Conservation (phyloP, 2,329 filamentous ascomycete species). For the Diaporthe sp. region DNA sequence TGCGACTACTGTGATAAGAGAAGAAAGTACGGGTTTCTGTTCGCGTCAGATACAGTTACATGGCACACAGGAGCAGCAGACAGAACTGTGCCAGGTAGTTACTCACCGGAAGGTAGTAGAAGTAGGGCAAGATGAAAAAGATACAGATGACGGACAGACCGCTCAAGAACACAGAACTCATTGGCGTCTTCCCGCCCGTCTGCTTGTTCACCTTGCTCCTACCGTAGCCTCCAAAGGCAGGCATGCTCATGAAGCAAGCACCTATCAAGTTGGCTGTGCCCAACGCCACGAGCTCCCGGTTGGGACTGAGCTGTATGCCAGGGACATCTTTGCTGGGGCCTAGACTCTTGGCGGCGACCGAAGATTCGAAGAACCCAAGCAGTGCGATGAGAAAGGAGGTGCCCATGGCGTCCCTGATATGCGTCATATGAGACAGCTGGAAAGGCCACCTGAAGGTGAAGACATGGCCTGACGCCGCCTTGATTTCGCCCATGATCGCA, state of each 20-base stretch:
- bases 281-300: slow-evolving; percentile 92
- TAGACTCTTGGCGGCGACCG: slow-evolving; percentile 93
- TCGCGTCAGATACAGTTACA: slow-evolving; percentile 6
- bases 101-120: slow-evolving; percentile 94
- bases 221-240: slow-evolving; percentile 95
- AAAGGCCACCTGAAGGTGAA: slow-evolving; percentile 93
- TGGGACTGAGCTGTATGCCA: slow-evolving; percentile 87
- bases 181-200: slow-evolving; percentile 91
- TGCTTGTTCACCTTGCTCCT: slow-evolving; percentile 95
- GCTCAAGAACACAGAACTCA: slow-evolving; percentile 91
- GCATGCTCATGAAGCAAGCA: slow-evolving; percentile 91
- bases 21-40: slow-evolving; percentile 93
- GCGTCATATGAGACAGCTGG: slow-evolving; percentile 79
- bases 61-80: not conserved
- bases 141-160: slow-evolving; percentile 86
- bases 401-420: slow-evolving; percentile 88
- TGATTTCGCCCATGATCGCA: slow-evolving; percentile 85
- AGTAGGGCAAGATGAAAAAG: slow-evolving; percentile 86
- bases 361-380: slow-evolving; percentile 98
- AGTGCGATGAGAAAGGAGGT: slow-evolving; percentile 95
- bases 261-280: slow-evolving; percentile 93
- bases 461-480: slow-evolving; percentile 77
- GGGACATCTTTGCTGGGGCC: slow-evolving; percentile 79
- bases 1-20: slow-evolving; percentile 96
- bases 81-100: slow-evolving; percentile 33